phyloP scores from a whole-genome alignment of 1,284 basidiomycete genomes.

The Wolfiporia cocos region DNA sequence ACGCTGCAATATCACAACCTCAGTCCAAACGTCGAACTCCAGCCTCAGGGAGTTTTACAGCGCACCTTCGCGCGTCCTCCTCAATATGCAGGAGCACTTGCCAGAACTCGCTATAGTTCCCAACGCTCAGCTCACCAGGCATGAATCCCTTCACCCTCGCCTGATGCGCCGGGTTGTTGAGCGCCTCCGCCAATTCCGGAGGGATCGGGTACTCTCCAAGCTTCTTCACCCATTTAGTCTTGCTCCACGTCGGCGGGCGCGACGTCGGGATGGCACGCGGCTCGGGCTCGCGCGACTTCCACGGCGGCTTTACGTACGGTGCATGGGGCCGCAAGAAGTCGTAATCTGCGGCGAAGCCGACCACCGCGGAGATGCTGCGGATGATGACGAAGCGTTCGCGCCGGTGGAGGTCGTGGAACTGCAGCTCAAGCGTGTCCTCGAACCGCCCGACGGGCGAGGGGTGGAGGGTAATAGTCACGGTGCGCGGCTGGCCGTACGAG shows the following conservation, averaged over 20 bases:
- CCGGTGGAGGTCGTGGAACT: too few relatives aligned
- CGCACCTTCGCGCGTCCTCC: too few relatives aligned
- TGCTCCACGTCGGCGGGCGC: conserved; percentile 9
- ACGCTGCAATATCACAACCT: too few relatives aligned
- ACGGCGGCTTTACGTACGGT: conserved; percentile 19
- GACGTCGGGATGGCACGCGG: not conserved
- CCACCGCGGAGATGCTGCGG: conserved; percentile 16
- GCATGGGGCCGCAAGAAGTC: conserved; percentile 19
- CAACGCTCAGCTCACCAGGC: conserved; percentile 31
- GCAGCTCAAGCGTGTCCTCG: too few relatives aligned
- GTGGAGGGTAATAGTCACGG: too few relatives aligned
- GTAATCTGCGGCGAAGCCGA: conserved; percentile 21
- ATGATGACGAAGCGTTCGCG: conserved; percentile 18
- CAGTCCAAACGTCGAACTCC: too few relatives aligned
- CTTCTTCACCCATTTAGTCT: not conserved
- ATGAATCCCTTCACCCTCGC: conserved; percentile 26
- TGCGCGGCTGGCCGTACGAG: too few relatives aligned
- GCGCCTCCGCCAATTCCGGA: not conserved
- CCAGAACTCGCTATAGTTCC: conserved; percentile 31
- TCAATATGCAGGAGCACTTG: too few relatives aligned
- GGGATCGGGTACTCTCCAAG: not conserved
- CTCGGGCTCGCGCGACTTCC: conserved; percentile 3
- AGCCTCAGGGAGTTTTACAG: too few relatives aligned
- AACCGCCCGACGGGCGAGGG: too few relatives aligned
- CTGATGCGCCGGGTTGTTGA: conserved; percentile 6